Percentiles rank a stretch among this genome's conserved stretches.
Conservation (phyloP, 2,329 filamentous ascomycete genomes). For the Clonostachys rhizophaga region DNA sequence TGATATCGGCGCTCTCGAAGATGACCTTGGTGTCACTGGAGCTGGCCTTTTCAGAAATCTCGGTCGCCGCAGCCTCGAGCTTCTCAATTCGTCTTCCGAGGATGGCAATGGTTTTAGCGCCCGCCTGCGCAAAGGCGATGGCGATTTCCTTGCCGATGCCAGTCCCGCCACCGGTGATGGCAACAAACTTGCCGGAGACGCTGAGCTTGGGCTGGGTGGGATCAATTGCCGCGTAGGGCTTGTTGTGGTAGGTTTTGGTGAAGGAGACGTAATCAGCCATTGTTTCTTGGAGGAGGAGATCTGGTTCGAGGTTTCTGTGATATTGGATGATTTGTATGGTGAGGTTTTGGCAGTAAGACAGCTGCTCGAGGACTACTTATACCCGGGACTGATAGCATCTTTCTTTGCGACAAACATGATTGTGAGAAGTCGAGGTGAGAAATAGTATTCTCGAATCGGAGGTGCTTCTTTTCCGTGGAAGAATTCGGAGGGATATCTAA, state of each 20-base stretch:
- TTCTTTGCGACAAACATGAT: too few relatives aligned
- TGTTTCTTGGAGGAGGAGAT: background rate
- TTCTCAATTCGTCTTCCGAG: constrained; percentile 23
- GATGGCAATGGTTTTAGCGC: constrained; percentile 27
- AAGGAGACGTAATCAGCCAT: constrained; percentile 4
- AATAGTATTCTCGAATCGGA: too few relatives aligned
- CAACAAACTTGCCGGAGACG: constrained; percentile 35
- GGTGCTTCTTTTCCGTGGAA: too few relatives aligned
- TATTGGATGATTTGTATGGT: background rate
- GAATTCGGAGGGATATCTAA: too few relatives aligned
- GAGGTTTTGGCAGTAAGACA: too few relatives aligned
- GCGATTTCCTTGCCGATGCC: constrained; percentile 62
- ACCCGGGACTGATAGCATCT: too few relatives aligned
- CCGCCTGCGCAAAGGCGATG: constrained; percentile 42
- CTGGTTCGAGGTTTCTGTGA: background rate
- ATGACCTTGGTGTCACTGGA: constrained; percentile 29
- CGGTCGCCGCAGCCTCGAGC: constrained; percentile 14
- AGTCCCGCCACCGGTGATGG: constrained; percentile 60
- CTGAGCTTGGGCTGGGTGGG: constrained; percentile 21
- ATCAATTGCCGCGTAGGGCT: constrained; percentile 18
- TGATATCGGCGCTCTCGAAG: constrained; percentile 20
- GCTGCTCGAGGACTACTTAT: too few relatives aligned
- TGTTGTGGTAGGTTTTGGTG: constrained; percentile 10
- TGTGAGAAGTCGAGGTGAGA: too few relatives aligned
- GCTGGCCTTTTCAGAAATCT: constrained; percentile 37